phyloP scores from a whole-genome alignment of 768 basidiomycete species.

The Pisolithus microcarpus region DNA sequence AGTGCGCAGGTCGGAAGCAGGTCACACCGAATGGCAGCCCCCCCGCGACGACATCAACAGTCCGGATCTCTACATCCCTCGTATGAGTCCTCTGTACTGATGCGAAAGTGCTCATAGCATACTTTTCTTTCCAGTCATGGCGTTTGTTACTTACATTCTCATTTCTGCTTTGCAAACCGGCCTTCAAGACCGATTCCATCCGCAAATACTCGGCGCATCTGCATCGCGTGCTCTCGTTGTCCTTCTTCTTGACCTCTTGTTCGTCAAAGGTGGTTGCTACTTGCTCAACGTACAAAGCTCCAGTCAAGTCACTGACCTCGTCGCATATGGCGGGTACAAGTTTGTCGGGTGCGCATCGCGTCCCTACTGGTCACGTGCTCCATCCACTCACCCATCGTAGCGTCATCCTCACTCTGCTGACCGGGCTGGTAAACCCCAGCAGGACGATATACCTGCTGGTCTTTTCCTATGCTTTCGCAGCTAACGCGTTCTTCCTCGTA shows the following conservation, averaged over 20 bases:
- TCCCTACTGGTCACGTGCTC: constrained; percentile 1
- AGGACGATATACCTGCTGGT: constrained; percentile 58
- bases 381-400: constrained; percentile 32
- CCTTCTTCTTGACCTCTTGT: constrained; percentile 79
- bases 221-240: constrained; percentile 81
- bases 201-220: constrained; percentile 80
- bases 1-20: constrained; percentile 54
- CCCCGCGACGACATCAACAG: constrained; percentile 94
- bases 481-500: constrained; percentile 92
- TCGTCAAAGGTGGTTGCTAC: constrained; percentile 90
- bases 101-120: constrained; percentile 3
- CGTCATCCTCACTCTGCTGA: constrained; percentile 76
- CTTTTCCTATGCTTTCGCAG: constrained; percentile 80
- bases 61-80: constrained; percentile 94
- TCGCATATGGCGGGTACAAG: constrained; percentile 95
- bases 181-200: constrained; percentile 75
- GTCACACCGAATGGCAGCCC: constrained; percentile 68
- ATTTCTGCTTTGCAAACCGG: constrained; percentile 82
- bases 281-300: constrained; percentile 77
- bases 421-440: constrained; percentile 56
- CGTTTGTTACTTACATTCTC: constrained; percentile 91
- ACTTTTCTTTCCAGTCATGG: constrained; percentile 62
- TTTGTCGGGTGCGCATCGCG: constrained; percentile 73
- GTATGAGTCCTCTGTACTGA: constrained; percentile 33
- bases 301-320: constrained; percentile 67